A percentile compares a stretch with the other conserved stretches of the same genome.
Evolutionary conservation across 1,139 yeast species (phyloP).

Genomic region (Yamadazyma buinensis): DNA sequence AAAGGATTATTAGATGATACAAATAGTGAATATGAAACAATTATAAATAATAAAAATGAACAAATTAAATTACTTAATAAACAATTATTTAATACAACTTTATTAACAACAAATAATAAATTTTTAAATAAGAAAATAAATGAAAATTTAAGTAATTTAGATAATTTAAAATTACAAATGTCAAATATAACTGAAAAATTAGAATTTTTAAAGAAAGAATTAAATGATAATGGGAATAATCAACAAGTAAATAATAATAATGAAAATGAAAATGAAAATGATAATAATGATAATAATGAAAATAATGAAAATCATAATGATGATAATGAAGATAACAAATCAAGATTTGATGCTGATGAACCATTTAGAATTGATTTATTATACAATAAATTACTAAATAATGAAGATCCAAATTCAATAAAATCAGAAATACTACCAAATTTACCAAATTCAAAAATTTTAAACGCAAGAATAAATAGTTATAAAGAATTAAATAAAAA

Average conservation of each 20-base stretch:
- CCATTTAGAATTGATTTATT: conserved; percentile 68
- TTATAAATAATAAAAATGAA: conserved; percentile 33
- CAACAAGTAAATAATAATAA: conserved; percentile 12
- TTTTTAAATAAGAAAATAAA: conserved; percentile 35
- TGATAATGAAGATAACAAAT: conserved; percentile 13
- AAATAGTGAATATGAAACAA: conserved; percentile 37
- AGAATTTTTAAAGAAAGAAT: conserved; percentile 23
- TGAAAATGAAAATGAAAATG: conserved; percentile 13
- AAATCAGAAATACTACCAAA: conserved; percentile 22
- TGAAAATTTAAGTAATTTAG: conserved; percentile 36
- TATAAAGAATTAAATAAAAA: conserved; percentile 43
- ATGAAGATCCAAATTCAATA: conserved; percentile 23
- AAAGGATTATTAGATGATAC: conserved; percentile 39
- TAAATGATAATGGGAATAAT: no score
- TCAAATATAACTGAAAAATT: conserved; percentile 40
- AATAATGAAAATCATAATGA: conserved; percentile 13
- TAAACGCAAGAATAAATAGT: conserved; percentile 77
- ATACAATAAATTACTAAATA: conserved; percentile 44
- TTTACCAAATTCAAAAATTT: conserved; percentile 59
- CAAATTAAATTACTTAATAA: conserved; percentile 37
- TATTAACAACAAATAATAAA: conserved; percentile 44
- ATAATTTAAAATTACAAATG: conserved; percentile 42
- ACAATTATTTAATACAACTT: conserved; percentile 40
- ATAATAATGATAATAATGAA: conserved; percentile 11
- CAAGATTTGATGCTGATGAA: conserved; percentile 71